Percentiles rank a stretch among this genome's conserved stretches.
Evolutionary conservation across 306 rosid species (phyloP).

Genomic region (Quercus mongolica): DNA sequence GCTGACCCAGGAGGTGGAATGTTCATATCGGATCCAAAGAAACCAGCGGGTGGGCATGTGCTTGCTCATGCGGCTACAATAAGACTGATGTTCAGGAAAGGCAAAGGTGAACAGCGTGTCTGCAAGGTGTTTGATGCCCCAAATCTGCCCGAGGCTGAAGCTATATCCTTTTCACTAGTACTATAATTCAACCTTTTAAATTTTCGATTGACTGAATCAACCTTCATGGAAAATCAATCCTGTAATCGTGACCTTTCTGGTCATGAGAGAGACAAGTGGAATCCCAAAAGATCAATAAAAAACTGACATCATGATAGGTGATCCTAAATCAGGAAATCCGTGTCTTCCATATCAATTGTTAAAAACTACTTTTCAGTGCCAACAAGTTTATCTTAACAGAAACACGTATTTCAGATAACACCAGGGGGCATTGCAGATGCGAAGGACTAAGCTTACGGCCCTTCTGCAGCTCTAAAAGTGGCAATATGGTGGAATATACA

Average conservation of each 20-base stretch:
- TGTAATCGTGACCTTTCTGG: background rate
- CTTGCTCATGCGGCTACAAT: constrained; percentile 94
- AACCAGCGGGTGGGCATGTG: constrained; percentile 96
- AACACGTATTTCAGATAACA: constrained; percentile 87
- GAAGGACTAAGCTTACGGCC: constrained; percentile 50
- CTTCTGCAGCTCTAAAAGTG: background rate
- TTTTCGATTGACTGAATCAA: background rate
- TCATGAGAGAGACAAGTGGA: background rate
- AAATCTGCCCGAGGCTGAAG: constrained; percentile 93
- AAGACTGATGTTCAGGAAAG: constrained; percentile 91
- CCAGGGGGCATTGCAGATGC: constrained; percentile 91
- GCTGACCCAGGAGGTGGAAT: constrained; percentile 96
- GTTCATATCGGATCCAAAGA: constrained; percentile 91
- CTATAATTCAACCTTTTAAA: background rate
- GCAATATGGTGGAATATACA: constrained; percentile 7
- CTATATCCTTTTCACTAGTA: constrained; percentile 67
- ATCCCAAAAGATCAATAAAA: background rate
- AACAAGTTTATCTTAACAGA: constrained; percentile 47
- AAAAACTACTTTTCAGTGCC: background rate
- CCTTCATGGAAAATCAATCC: background rate
- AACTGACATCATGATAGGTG: background rate
- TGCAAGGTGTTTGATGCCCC: constrained; percentile 98
- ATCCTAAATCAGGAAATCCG: background rate
- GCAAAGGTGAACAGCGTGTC: constrained; percentile 94
- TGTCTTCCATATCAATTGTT: background rate